Base-by-base conservation (phyloP, 202 grass and related monocot species). In the Dendrocalamus latiflorus region DNA sequence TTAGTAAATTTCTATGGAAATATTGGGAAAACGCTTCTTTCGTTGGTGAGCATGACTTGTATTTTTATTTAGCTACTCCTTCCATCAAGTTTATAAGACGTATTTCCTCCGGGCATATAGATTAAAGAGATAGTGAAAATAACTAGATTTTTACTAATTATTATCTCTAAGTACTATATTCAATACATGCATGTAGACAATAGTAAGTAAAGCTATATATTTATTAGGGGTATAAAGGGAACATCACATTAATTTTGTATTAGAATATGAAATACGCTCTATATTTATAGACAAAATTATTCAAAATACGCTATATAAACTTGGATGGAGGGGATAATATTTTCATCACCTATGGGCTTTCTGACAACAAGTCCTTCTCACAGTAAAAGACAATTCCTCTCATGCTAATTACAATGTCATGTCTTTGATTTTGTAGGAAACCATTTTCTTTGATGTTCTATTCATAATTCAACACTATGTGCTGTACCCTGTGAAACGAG, bases 11-110 rank as follows among this genome's bases (percentile, higher is more conserved):
- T 98, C 49, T 98, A 98, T 30, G 95, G 95, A 68, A 95, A 98
- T 80, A 93, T 98, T n/a, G 95, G 95, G 25, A 98, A 98, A 90
- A 95, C 93, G 11, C 83, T 98, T 65, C 95, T 98, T 86, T 98
- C 95, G 28, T 69, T 98, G 90, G 95, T 98, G 90, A 82, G 92
- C 65, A 83, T 84, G 30, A 61, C 24, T 37, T 62, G 3, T 44
- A 74, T 21, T 74, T 48, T 74, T n/a, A 44, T 10, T 36, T 2
- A 26, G 56, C 25, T 20, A 33, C 33, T 33, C 33, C 33, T 33
- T 33, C 4, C 4, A 4, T 33, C 33, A 33, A 33, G 4, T 33
- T 33, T 33, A 33, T 33, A 33, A 33, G 33, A 4, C 4, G 33
- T 33, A 33, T 33, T 33, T 4, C 33, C 33, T 4, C 3, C 33